Conservation (phyloP, 2,329 filamentous ascomycete genomes). For the Kalmusia sp. region DNA sequence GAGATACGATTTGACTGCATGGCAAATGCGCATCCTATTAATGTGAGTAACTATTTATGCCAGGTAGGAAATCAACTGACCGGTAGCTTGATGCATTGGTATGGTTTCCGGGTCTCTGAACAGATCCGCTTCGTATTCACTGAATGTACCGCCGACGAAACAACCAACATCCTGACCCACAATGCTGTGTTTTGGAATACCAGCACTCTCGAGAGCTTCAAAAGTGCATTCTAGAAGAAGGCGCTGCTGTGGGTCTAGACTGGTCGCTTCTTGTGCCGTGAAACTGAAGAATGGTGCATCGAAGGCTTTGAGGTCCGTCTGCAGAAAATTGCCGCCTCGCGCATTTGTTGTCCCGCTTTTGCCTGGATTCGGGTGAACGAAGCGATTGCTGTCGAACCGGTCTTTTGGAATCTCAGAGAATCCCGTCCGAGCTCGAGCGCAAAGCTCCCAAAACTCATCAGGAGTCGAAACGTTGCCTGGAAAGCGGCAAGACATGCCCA, state of each 20-base stretch:
- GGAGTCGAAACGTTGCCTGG: conserved; percentile 31
- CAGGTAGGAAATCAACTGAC: conserved; percentile 13
- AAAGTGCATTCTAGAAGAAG: conserved; percentile 42
- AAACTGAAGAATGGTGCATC: conserved; percentile 42
- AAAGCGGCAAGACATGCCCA: conserved; percentile 45
- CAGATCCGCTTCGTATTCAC: conserved; percentile 33
- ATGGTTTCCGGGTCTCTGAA: conserved; percentile 32
- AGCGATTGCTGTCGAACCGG: conserved; percentile 46
- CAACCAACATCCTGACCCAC: conserved; percentile 36
- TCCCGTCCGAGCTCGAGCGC: conserved; percentile 35
- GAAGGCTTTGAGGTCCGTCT: conserved; percentile 28
- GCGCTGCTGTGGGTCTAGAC: conserved; percentile 43
- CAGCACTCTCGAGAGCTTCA: conserved; percentile 51
- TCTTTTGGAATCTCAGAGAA: conserved; percentile 45
- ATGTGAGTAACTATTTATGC: conserved; percentile 9
- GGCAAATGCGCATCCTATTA: conserved; percentile 16
- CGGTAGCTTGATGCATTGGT: conserved; percentile 36
- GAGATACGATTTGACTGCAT: conserved; percentile 41
- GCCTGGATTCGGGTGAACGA: conserved; percentile 45
- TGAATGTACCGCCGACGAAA: conserved; percentile 31
- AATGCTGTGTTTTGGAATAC: conserved; percentile 33
- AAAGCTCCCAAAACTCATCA: conserved; percentile 37
- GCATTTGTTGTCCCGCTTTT: conserved; percentile 47
- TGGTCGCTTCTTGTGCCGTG: conserved; percentile 31
- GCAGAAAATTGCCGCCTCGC: conserved; percentile 30